A percentile compares a stretch with the other conserved stretches of the same genome.
These are phyloP conservation scores for Daldinia loculata DNA, from an alignment of 495 filamentous ascomycete genomes.

Conservation along the genomic window DNA sequence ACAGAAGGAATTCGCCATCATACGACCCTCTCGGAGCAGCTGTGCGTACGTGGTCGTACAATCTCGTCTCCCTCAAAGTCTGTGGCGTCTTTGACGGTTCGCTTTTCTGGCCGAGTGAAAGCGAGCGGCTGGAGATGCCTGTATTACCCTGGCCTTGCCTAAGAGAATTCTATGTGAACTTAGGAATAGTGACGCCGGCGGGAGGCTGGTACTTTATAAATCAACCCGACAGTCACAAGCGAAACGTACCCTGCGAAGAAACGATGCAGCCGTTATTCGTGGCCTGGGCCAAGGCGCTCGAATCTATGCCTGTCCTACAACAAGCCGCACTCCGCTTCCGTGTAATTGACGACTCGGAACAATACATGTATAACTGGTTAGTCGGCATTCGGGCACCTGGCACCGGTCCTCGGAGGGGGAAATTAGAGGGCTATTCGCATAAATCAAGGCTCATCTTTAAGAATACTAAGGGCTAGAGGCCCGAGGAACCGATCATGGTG, in stretches of 20 bases:
- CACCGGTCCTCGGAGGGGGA: not conserved
- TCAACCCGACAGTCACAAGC: not conserved
- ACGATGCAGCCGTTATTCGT: slow-evolving; percentile 12
- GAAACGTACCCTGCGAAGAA: not conserved
- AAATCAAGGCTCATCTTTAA: slow-evolving; percentile 1
- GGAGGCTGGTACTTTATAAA: slow-evolving; percentile 1
- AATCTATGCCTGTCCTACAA: slow-evolving; percentile 1
- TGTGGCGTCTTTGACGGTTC: not conserved
- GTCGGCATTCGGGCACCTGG: not conserved
- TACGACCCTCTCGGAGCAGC: slow-evolving; percentile 3
- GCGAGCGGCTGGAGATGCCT: not conserved
- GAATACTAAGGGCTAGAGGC: slow-evolving; percentile 3
- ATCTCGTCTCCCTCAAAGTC: not conserved
- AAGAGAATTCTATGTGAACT: not conserved
- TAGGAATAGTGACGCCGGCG: not conserved
- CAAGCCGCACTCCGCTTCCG: not conserved
- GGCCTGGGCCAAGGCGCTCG: slow-evolving; percentile 9
- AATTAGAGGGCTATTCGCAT: not conserved
- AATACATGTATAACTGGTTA: too few species aligned
- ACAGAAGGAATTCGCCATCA: not conserved
- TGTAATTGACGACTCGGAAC: not conserved
- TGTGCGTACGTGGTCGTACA: slow-evolving; percentile 2
- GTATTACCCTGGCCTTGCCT: not conserved
- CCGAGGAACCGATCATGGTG: not conserved
- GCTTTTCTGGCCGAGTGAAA: slow-evolving; percentile 7